These are phyloP conservation scores for Starmerella sp. DNA, from an alignment of 805 yeast genomes.

Conservation along the genomic window DNA sequence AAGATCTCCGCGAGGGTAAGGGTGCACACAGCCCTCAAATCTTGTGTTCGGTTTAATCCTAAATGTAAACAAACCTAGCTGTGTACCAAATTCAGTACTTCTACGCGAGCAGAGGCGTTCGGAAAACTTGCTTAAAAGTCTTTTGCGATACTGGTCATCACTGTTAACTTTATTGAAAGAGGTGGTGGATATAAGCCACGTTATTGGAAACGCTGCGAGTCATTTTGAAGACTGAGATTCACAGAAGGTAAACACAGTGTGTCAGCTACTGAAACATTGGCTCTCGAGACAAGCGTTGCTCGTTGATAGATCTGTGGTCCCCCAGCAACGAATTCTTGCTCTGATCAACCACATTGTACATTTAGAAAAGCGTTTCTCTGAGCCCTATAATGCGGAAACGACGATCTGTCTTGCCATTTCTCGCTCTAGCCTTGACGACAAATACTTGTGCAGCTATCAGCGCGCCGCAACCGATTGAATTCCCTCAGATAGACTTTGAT, in stretches of 20 bases:
- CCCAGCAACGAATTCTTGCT: no score
- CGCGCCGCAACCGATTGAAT: not conserved
- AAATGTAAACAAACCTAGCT: slow-evolving; percentile 1
- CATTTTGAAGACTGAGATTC: not conserved
- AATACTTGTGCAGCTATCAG: not conserved
- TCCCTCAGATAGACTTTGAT: slow-evolving; percentile 7
- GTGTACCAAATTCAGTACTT: not conserved
- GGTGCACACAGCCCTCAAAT: no score
- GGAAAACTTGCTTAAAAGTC: no score
- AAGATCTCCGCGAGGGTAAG: no score
- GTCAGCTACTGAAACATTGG: slow-evolving; percentile 1
- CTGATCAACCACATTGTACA: no score
- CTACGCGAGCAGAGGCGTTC: not conserved
- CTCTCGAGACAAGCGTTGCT: no score
- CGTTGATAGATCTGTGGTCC: no score
- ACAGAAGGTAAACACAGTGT: not conserved
- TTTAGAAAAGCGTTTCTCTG: not conserved
- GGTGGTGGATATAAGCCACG: no score
- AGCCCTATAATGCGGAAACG: not conserved
- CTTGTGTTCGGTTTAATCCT: not conserved
- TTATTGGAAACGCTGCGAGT: no score
- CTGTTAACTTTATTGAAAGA: no score
- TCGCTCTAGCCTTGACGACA: not conserved
- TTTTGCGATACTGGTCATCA: no score
- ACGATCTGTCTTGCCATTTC: not conserved